Conservation (phyloP, 176 grass and related monocot genomes). For the Triticum urartu region DNA sequence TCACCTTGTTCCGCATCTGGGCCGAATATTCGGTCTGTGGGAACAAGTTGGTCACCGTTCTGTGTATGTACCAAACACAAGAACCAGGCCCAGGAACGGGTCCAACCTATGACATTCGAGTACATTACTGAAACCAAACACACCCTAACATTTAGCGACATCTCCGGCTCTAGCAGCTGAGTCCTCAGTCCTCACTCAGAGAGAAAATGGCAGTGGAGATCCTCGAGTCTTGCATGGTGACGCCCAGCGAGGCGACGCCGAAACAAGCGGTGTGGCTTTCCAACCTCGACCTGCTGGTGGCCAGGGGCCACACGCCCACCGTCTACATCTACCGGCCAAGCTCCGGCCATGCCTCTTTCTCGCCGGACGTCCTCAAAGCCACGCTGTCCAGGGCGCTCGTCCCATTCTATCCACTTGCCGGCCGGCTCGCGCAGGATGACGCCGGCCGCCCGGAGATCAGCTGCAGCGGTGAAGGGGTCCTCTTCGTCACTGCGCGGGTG, state of each 20-base stretch:
- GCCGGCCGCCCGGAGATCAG: conserved; percentile 50
- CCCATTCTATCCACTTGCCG: conserved; percentile 63
- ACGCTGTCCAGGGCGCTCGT: conserved; percentile 59
- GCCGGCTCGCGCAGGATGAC: conserved; percentile 40
- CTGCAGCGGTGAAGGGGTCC: conserved; percentile 53
- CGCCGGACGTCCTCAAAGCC: conserved; percentile 28
- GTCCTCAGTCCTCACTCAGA: not conserved
- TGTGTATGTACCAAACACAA: too few relatives aligned
- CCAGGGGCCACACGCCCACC: conserved; percentile 48
- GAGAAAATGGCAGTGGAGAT: conserved; percentile 6
- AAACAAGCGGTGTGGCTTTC: conserved; percentile 46
- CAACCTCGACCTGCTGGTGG: conserved; percentile 52
- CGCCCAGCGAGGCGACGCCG: conserved; percentile 12
- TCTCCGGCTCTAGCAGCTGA: not conserved
- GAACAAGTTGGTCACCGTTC: too few relatives aligned
- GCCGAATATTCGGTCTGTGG: too few relatives aligned
- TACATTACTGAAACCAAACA: too few relatives aligned
- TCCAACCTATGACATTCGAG: too few relatives aligned
- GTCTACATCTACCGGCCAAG: conserved; percentile 52
- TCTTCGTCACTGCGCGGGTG: conserved; percentile 44
- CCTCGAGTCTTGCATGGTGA: conserved; percentile 1
- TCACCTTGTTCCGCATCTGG: too few relatives aligned
- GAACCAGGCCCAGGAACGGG: too few relatives aligned
- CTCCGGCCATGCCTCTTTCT: conserved; percentile 25
- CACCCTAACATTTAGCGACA: too few relatives aligned